phyloP scores from a whole-genome alignment of 257 asterid species.

The Ligustrum vulgare region DNA sequence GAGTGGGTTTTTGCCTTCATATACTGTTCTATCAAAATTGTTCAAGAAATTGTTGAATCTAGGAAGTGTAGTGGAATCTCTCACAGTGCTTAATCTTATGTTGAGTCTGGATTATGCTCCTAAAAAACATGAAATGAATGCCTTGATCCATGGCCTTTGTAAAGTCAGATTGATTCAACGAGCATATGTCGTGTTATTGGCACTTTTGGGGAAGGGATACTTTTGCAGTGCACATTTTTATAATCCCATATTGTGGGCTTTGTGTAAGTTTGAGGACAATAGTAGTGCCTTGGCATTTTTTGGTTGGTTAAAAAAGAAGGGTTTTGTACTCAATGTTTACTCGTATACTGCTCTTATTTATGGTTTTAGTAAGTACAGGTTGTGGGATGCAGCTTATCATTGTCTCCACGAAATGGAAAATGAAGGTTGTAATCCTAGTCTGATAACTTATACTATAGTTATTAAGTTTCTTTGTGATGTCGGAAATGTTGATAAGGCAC shows the following conservation, averaged over 20 bases:
- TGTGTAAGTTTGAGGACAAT: conserved; percentile 42
- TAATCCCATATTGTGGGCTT: conserved; percentile 59
- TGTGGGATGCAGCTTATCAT: conserved; percentile 46
- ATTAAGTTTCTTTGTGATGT: conserved; percentile 56
- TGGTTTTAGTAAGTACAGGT: conserved; percentile 45
- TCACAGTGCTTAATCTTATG: conserved; percentile 39
- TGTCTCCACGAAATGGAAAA: conserved; percentile 46
- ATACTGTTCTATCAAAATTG: conserved; percentile 38
- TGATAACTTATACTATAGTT: conserved; percentile 45
- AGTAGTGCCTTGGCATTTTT: conserved; percentile 42
- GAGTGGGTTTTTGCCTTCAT: conserved; percentile 48
- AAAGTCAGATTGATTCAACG: conserved; percentile 36
- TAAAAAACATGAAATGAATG: conserved; percentile 27
- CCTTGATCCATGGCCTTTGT: conserved; percentile 46
- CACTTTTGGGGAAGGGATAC: conserved; percentile 28
- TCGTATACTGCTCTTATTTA: conserved; percentile 62
- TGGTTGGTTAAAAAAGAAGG: conserved; percentile 54
- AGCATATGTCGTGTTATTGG: conserved; percentile 39
- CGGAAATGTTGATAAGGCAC: conserved; percentile 48
- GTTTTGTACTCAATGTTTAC: conserved; percentile 32
- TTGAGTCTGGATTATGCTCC: conserved; percentile 36
- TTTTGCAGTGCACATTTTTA: conserved; percentile 29
- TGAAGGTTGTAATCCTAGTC: conserved; percentile 46
- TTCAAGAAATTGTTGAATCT: conserved; percentile 39
- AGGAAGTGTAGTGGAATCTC: conserved; percentile 40